Evolutionary conservation across 2,329 filamentous ascomycete species (phyloP).

Genomic region (Aspergillus aculeatus): DNA sequence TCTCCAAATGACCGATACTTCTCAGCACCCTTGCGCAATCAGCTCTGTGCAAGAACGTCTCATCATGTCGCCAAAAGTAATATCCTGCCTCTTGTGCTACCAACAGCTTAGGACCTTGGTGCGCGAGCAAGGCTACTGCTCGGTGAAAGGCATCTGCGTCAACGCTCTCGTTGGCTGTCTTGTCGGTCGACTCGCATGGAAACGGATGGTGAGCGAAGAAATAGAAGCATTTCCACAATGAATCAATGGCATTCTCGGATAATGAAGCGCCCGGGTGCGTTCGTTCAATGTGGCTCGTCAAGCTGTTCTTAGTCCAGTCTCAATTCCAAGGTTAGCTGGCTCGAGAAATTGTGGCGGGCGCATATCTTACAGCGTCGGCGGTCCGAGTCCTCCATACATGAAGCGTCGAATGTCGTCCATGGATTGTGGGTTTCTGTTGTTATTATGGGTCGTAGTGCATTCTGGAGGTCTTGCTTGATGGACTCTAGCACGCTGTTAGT

Average conservation of each 20-base stretch:
- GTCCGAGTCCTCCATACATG: background rate
- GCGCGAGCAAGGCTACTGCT: background rate
- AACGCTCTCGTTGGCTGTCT: background rate
- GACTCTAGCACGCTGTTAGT: too few species aligned
- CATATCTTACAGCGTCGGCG: background rate
- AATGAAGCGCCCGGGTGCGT: background rate
- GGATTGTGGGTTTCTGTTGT: background rate
- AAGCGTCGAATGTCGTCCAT: background rate
- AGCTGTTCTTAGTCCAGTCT: background rate
- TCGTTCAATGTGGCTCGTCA: background rate
- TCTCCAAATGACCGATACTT: background rate
- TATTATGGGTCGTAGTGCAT: too few species aligned
- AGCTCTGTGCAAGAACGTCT: background rate
- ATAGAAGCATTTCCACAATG: background rate
- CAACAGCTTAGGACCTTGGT: background rate
- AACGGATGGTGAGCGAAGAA: background rate
- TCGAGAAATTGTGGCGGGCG: background rate
- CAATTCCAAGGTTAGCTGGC: background rate
- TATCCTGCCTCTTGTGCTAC: background rate
- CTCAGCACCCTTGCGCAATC: background rate
- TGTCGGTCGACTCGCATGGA: background rate
- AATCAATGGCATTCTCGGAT: background rate
- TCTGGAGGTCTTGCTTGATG: too few species aligned
- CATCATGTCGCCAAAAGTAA: background rate
- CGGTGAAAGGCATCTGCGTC: background rate